phyloP scores from a whole-genome alignment of 1,284 basidiomycete genomes.

The Stygiomarasmius scandens region DNA sequence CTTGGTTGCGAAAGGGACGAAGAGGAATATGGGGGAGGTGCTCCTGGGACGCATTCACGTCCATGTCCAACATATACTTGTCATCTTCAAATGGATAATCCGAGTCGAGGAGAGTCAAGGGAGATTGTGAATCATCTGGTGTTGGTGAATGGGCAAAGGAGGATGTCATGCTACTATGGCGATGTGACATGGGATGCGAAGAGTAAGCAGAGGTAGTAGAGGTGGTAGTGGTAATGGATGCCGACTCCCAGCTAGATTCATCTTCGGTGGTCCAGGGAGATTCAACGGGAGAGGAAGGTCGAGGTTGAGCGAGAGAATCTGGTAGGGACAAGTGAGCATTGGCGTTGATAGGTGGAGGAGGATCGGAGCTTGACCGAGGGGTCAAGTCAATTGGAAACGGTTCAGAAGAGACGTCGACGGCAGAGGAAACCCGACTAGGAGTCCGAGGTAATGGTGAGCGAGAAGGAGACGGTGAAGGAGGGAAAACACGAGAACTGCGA shows the following conservation, averaged over 20 bases:
- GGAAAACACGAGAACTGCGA: constrained; percentile 29
- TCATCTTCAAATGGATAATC: constrained; percentile 24
- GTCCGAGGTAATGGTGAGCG: constrained; percentile 2
- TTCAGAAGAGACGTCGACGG: not conserved
- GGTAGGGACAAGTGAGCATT: constrained; percentile 14
- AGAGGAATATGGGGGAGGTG: constrained; percentile 89
- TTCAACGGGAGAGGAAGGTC: constrained; percentile 28
- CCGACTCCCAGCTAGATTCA: constrained; percentile 74
- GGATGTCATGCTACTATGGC: constrained; percentile 27
- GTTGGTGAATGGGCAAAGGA: constrained; percentile 18
- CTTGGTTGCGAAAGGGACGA: constrained; percentile 95
- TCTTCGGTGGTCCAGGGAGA: constrained; percentile 77
- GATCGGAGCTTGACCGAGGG: constrained; percentile 8
- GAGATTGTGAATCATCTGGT: constrained; percentile 16
- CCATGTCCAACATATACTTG: constrained; percentile 41
- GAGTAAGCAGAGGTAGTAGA: constrained; percentile 56
- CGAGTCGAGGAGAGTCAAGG: constrained; percentile 13
- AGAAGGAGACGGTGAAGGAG: constrained; percentile 29
- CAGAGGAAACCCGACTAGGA: not conserved
- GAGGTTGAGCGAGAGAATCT: constrained; percentile 5
- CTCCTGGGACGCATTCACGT: constrained; percentile 51
- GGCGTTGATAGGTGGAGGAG: constrained; percentile 14
- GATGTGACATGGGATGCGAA: constrained; percentile 33
- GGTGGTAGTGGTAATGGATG: constrained; percentile 60
- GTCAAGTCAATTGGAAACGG: constrained; percentile 3